Evolutionary conservation across 139 green algal species (phyloP).

Genomic region (Coelastrella sp.): DNA sequence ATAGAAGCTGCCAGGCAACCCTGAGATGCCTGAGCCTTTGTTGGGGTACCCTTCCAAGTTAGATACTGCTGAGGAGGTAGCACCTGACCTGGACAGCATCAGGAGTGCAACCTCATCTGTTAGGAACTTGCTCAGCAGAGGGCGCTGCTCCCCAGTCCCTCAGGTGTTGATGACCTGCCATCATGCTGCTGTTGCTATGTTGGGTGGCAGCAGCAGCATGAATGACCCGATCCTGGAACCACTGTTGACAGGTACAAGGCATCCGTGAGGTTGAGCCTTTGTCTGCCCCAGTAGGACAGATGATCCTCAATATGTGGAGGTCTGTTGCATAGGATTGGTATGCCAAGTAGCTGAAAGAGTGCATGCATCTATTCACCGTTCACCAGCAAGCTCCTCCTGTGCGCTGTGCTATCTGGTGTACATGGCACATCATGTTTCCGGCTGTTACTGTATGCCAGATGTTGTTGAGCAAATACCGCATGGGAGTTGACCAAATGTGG

Average conservation of each 20-base stretch:
- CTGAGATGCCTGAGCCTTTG: background rate
- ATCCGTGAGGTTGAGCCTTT: background rate
- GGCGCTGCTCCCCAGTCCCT: background rate
- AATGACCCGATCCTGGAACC: background rate
- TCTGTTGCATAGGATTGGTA: no score
- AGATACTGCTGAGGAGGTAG: background rate
- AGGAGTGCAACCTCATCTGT: background rate
- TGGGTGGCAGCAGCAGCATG: background rate
- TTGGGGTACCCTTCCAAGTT: background rate
- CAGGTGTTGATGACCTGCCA: conserved; percentile 12
- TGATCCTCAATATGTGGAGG: no score
- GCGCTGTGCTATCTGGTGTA: no score
- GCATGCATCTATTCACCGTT: background rate
- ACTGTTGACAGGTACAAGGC: background rate
- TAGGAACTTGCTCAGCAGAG: background rate
- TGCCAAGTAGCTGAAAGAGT: background rate
- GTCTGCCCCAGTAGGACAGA: no score
- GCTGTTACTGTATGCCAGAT: no score
- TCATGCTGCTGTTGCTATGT: background rate
- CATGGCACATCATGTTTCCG: no score
- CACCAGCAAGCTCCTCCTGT: no score
- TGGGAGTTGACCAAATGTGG: no score
- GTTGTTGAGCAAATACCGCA: no score
- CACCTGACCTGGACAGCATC: background rate
- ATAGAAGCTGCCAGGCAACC: background rate